Evolutionary conservation across 768 basidiomycete genomes (phyloP), one percentile per base, ranked within the genome.

Genomic region (Sarcodon aspratus): DNA sequence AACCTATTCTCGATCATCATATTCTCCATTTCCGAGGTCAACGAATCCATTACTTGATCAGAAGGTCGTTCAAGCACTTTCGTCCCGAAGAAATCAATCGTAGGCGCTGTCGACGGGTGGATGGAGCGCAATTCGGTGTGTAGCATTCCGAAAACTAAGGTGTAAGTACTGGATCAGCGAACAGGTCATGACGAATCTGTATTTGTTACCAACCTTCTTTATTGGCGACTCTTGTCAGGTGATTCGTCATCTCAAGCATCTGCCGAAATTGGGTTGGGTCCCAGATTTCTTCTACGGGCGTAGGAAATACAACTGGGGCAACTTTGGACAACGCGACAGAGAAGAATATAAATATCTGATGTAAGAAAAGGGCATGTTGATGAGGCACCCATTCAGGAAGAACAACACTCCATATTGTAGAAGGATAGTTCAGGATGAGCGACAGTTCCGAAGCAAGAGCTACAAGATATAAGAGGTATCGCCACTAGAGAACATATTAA

Each of bases 301-400:
- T 34, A 9, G 80, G 76, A 52, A 79, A 74, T 48, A 91, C 66
- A 32, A 77, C 75, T 0, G 89, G 89, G 0, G 76, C 76, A 6
- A 92, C 78, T 15, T 82, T 71, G 12, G 75, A 77, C 9, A 90
- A 71, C 0, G 85, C 87, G 36, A 89, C 73, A 32, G 78, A 85
- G 49, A 82, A 57, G 60, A 86, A 81, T 56, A 88, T 65, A 63
- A 87, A 90, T 27, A 86, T 59, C 53, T 88, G 80, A 57, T 87
- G 89, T 36, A 92, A 68, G 62, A 90, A 76, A 35, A 76, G 66
- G 51, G 88, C 73, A 63, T 92, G 85, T 58, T 93, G 88, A 60
- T 81, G 84, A 1, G 77, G 72, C 1, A 85, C 75, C 10, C 85
- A 75, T 6, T 69, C 65, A 0, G 86, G 87, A 64, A 86, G 82